Base-by-base conservation (phyloP, 805 yeast genomes). In the Barnettozyma sp. region DNA sequence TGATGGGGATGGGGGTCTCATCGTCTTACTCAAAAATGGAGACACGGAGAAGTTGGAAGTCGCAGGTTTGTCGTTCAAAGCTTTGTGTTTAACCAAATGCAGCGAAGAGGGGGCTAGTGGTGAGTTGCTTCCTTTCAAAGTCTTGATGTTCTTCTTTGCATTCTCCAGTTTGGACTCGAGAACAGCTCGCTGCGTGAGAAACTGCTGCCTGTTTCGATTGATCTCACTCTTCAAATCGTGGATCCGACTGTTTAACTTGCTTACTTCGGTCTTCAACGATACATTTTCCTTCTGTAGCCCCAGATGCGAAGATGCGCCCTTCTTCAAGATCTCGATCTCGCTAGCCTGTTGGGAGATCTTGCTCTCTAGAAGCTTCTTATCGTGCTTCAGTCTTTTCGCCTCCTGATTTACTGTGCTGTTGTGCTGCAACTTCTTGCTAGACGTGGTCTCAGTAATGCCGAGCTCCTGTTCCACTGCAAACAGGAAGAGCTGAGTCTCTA, bases 111-210 rank as follows among this genome's bases (percentile, higher is more conserved):
- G n/a, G n/a, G n/a, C n/a, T n/a, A n/a, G n/a, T 4, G 18, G 27
- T 15, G 52, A 51, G 6, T 50, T 46, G 3, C n/a, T n/a, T n/a
- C 46, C 48, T 33, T 48, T 57, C 32, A 59, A 30, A 13, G 42
- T 41, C 20, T 57, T 53, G 15, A 59, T 49, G 10, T 38, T 53
- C 40, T 50, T 56, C 39, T 59, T 58, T 6, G 60, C 60, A 31
- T 49, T 58, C 10, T 57, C 59, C 9, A 62, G 27, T 35, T 61
- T 61, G 6, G 60, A 49, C 37, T 61, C 65, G 30, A 56, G 47
- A 12, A 58, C 52, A 0, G 63, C 62, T 36, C 47, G 59, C 22
- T 55, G 59, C 1, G 59, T 45, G 21, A 52, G 55, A n/a, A 56
- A 59, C n/a, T 52, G 40, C 30, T 57, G 59, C 33, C 50, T 53